These are phyloP conservation scores for Diplodia sapinea DNA, from an alignment of 2,329 filamentous ascomycete species.

Conservation along the genomic window DNA sequence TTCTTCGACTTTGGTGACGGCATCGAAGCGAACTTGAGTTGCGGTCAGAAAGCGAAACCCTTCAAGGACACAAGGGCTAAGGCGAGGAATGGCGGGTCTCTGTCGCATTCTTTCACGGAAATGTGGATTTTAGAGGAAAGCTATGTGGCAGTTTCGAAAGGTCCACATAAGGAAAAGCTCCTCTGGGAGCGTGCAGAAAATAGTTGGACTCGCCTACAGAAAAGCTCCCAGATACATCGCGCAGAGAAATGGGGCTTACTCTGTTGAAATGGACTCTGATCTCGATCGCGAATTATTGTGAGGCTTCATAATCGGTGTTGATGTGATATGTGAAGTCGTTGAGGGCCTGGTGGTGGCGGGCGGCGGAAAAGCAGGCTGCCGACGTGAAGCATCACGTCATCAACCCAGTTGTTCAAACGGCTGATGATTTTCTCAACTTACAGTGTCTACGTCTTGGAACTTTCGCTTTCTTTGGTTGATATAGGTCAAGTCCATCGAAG, in stretches of 20 bases:
- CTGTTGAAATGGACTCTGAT: neutral
- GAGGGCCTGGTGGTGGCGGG: too few species aligned
- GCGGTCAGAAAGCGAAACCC: neutral
- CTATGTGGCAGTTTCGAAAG: neutral
- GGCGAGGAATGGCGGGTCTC: neutral
- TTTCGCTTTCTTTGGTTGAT: too few species aligned
- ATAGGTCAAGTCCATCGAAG: too few species aligned
- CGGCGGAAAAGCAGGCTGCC: too few species aligned
- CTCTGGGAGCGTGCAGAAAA: neutral
- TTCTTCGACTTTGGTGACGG: neutral
- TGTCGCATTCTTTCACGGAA: neutral
- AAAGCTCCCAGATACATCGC: neutral
- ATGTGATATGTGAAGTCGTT: too few species aligned
- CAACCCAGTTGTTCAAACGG: too few species aligned
- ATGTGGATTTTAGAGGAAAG: neutral
- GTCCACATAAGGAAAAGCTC: neutral
- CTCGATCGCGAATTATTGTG: too few species aligned
- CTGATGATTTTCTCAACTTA: too few species aligned
- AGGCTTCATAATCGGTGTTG: too few species aligned
- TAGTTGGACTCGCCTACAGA: neutral
- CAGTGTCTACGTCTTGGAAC: too few species aligned
- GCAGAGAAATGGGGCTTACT: neutral
- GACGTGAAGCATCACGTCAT: too few species aligned
- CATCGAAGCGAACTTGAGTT: neutral
- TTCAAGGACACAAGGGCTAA: neutral